Conservation (phyloP, 2,329 filamentous ascomycete genomes). For the Leptographium galeiforme region DNA sequence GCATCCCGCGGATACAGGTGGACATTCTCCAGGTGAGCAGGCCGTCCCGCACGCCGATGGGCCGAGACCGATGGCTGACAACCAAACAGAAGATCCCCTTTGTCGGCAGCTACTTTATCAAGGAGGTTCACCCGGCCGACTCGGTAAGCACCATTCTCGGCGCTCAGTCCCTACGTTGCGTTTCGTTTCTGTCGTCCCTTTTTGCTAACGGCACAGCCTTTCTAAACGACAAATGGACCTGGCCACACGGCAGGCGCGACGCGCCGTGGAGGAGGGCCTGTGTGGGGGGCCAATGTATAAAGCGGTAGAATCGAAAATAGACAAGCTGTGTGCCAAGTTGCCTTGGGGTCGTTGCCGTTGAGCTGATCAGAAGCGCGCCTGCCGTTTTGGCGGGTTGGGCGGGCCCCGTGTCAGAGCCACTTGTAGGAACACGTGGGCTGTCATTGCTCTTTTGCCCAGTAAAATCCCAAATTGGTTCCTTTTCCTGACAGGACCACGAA, state of each 20-base stretch:
- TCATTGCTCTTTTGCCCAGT: too few relatives aligned
- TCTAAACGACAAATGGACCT: slow-evolving; percentile 3
- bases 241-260: too few relatives aligned
- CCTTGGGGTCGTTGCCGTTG: too few relatives aligned
- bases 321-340: neutral
- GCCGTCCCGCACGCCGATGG: neutral
- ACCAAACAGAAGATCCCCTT: slow-evolving; percentile 39
- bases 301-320: neutral
- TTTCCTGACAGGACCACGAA: neutral
- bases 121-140: slow-evolving; percentile 44
- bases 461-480: neutral
- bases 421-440: neutral
- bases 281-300: neutral
- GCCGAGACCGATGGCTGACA: neutral
- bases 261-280: too few relatives aligned
- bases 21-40: slow-evolving; percentile 42
- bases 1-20: slow-evolving; percentile 44
- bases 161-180: neutral
- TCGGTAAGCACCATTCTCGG: slow-evolving; percentile 35
- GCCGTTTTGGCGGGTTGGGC: too few relatives aligned
- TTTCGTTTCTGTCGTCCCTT: neutral
- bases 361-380: too few relatives aligned
- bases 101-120: slow-evolving; percentile 35
- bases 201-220: slow-evolving; percentile 8
- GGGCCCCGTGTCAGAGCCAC: too few relatives aligned